Evolutionary conservation across 192 early-diverging fungal species (phyloP), one percentile per base, ranked within the genome.

Genomic region (Entomortierella parvispora): DNA sequence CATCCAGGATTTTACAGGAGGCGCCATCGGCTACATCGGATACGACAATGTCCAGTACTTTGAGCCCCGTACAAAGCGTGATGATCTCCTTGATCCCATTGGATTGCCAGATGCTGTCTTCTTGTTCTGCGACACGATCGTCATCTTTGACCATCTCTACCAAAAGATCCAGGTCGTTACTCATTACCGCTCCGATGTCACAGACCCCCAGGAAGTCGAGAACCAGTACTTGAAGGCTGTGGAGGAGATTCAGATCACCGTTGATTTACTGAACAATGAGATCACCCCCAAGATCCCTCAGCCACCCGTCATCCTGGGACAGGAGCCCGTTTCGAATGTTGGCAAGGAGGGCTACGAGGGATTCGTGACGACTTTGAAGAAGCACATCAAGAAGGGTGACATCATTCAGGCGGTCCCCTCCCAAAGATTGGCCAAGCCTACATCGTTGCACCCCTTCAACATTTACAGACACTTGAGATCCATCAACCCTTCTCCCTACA

Each of bases 31-130:
- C 20, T 99, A 97, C 80, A 94, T 99, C 58, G 86, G 92, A 46
- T 99, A 96, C 82, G 98, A 99, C 79, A 99, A 97, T 62, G 91
- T 98, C 47, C 92, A 93, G 79, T 94, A 97, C 79, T 99, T 99
- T 91, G 98, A 99, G 83, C 96, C 97, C 10, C 91, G 91, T 49
- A 94, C 94, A 2, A 91, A 88, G 44, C 84, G 89, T 50, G 74
- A 76, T 14, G 86, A 90, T 12, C 72, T 98, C 28, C 78, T 87
- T 22, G 98, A 99, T 70, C 91, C 94, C 12, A 80, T 98, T 18
- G 93, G 85, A 15, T 83, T 99, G 17, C 98, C 98, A 31, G 98
- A 99, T 50, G 90, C 95, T 43, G 84, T 98, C 18, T 93, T 99
- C 62, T 82, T 99, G 84, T 89, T 97, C 75, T 96, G 95, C 82